A percentile compares a stretch with the other conserved stretches of the same genome.
Evolutionary conservation across 1,139 yeast genomes (phyloP).

Genomic region (Suhomyces wounanorum): DNA sequence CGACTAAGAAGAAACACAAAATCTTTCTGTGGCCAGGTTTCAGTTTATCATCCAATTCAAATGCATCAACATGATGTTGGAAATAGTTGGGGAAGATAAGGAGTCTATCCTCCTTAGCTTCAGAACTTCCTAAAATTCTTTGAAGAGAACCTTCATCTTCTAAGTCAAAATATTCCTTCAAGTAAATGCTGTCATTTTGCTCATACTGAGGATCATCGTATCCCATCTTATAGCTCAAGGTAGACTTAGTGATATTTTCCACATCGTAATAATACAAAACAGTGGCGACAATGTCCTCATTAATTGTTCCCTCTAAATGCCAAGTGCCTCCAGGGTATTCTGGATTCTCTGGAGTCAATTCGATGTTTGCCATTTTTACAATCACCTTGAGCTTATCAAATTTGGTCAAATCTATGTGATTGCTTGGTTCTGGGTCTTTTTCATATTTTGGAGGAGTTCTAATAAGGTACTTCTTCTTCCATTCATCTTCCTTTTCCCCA

Average conservation of each 20-base stretch:
- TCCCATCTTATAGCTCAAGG: constrained; percentile 33
- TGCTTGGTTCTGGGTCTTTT: constrained; percentile 13
- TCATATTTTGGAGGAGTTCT: background rate
- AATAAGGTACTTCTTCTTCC: background rate
- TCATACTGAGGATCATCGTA: constrained; percentile 40
- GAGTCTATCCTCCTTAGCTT: constrained; percentile 29
- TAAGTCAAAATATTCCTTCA: background rate
- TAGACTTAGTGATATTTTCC: constrained; percentile 42
- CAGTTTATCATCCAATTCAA: constrained; percentile 36
- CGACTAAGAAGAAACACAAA: constrained; percentile 42
- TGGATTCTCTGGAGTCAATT: constrained; percentile 45
- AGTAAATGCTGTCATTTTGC: constrained; percentile 32
- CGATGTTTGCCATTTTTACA: constrained; percentile 45
- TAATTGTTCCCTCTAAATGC: constrained; percentile 49
- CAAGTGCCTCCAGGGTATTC: constrained; percentile 44
- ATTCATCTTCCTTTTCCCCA: background rate
- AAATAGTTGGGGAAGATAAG: constrained; percentile 42
- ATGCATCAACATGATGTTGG: constrained; percentile 45
- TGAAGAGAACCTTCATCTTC: background rate
- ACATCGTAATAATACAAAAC: constrained; percentile 45
- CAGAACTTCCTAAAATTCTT: constrained; percentile 26
- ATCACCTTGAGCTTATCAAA: constrained; percentile 37
- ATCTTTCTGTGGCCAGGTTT: constrained; percentile 44
- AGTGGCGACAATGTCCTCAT: constrained; percentile 48
- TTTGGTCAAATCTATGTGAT: constrained; percentile 20